Evolutionary conservation across 2,329 filamentous ascomycete genomes (phyloP), one percentile per base, ranked within the genome.

Genomic region (Pseudopyrenochaeta lycopersici): DNA sequence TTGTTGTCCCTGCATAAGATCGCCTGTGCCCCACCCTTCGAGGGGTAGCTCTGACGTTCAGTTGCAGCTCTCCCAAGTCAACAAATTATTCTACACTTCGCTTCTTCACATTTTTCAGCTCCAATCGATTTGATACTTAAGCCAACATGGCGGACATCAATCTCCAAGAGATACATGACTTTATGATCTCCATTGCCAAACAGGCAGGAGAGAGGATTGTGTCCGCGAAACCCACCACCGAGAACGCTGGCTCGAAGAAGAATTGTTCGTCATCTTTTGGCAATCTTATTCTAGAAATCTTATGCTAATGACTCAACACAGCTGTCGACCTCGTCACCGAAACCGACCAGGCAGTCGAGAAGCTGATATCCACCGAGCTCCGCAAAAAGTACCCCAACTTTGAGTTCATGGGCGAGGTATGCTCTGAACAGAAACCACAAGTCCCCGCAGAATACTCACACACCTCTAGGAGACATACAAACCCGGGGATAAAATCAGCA

Each of bases 271-370:
- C 7, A 27, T n/a, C 23, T 11, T 30, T 30, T 7, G 9, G 9
- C 11, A 39, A 21, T 10, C 7, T 7, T 5, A 39, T 2, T 4
- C 10, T n/a, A 21, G 11, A n/a, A 39, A 6, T 2, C n/a, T 39
- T 2, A 39, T 21, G n/a, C 36, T 23, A 12, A 39, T 14, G 7
- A 11, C 14, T 21, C 11, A n/a, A 27, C 21, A 14, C n/a, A 84
- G 82, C 82, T 47, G 84, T 84, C 53, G 85, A 88, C 66, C 79
- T 88, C 30, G 85, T 88, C 15, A 88, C 85, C 7, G 83, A 87
- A 73, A 87, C 85, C 52, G 85, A 88, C 71, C 83, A 80, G 57
- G 85, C 84, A 4, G 85, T 87, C 30, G 85, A 88, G 67, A 80
- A 77, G 18, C 80, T 85, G 71, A 81, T 88, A 35, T 85, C 82